Evolutionary conservation across 2,329 filamentous ascomycete genomes (phyloP).

Genomic region (Dothideomycetes sp.): DNA sequence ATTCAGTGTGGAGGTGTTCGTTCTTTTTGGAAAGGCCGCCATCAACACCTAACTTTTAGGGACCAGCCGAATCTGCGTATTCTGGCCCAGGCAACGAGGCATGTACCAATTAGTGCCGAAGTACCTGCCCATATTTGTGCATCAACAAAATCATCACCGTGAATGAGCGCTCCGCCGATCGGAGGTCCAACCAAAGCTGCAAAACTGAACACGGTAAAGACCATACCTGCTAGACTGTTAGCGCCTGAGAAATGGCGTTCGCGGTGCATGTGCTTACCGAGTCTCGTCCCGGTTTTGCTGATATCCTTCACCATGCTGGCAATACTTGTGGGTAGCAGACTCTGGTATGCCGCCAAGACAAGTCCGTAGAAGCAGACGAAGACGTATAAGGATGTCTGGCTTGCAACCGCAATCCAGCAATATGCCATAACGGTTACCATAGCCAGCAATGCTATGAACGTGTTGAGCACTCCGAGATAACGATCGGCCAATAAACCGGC

Average conservation of each 20-base stretch:
- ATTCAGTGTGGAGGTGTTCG: too few species aligned
- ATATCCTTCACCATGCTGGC: slow-evolving; percentile 34
- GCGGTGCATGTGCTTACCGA: too few species aligned
- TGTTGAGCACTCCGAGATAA: slow-evolving; percentile 44
- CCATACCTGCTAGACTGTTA: too few species aligned
- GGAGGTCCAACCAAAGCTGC: slow-evolving; percentile 35
- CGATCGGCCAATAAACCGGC: slow-evolving; percentile 44
- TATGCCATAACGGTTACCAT: slow-evolving; percentile 39
- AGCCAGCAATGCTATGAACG: slow-evolving; percentile 38
- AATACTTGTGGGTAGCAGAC: slow-evolving; percentile 32
- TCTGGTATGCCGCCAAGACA: slow-evolving; percentile 32
- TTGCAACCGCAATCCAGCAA: slow-evolving; percentile 44
- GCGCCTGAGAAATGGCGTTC: too few species aligned
- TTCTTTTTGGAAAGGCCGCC: too few species aligned
- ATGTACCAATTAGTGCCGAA: slow-evolving; percentile 10
- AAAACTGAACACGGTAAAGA: slow-evolving; percentile 32
- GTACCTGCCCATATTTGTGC: slow-evolving; percentile 33
- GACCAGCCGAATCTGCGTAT: slow-evolving; percentile 15
- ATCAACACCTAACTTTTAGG: slow-evolving; percentile 9
- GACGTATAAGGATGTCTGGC: slow-evolving; percentile 25
- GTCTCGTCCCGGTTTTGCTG: slow-evolving; percentile 32
- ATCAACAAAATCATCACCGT: slow-evolving; percentile 28
- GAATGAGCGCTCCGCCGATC: slow-evolving; percentile 35
- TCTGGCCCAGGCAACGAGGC: slow-evolving; percentile 15
- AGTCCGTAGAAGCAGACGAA: slow-evolving; percentile 36